These are phyloP conservation scores for Carpinus fangiana DNA, from an alignment of 306 rosid species.

Conservation along the genomic window DNA sequence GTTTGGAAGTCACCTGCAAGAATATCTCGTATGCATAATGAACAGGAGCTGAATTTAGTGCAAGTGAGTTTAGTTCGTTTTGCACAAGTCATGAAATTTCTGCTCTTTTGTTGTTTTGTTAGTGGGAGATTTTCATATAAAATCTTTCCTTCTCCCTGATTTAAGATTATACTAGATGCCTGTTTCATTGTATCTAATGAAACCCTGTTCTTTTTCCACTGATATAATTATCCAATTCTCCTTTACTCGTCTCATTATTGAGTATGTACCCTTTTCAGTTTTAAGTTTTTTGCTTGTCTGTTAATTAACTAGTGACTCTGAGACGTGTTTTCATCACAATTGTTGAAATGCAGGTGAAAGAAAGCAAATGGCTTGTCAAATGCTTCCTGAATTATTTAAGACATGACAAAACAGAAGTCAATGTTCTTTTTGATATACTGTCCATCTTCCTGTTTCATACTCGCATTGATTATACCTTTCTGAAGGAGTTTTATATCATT, in stretches of 20 bases:
- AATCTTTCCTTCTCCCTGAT: background rate
- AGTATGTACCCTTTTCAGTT: conserved; percentile 6
- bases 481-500: conserved; percentile 94
- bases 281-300: background rate
- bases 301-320: conserved; percentile 5
- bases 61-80: conserved; percentile 59
- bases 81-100: conserved; percentile 7
- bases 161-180: background rate
- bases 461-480: conserved; percentile 89
- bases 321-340: conserved; percentile 21
- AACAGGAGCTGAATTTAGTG: conserved; percentile 86
- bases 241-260: background rate
- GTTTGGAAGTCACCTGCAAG: conserved; percentile 97
- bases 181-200: background rate
- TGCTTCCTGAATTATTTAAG: conserved; percentile 95
- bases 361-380: conserved; percentile 99
- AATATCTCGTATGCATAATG: conserved; percentile 81
- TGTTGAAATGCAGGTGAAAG: conserved; percentile 75
- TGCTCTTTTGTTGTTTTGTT: conserved; percentile 21
- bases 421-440: conserved; percentile 97
- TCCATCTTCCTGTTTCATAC: conserved; percentile 89
- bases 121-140: background rate
- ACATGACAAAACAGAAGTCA: conserved; percentile 91
- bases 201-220: background rate
- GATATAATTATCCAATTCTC: background rate